These are phyloP conservation scores for Geosmithia flava DNA, from an alignment of 2,329 filamentous ascomycete species.

Conservation along the genomic window DNA sequence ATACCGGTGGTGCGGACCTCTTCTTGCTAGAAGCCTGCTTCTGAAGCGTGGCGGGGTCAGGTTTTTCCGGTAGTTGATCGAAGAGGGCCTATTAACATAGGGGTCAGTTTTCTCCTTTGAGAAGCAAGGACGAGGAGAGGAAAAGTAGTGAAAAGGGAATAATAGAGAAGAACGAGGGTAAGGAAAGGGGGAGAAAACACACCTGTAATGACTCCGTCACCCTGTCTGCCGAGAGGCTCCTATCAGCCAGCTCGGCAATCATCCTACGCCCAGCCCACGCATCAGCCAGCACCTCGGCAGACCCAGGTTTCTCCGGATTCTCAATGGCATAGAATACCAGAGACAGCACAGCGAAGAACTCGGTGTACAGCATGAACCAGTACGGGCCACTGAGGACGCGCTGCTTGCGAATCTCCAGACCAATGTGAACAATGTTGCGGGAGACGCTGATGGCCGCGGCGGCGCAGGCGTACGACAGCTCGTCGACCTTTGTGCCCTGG, in stretches of 20 bases:
- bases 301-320: conserved; percentile 63
- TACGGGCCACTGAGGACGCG: conserved; percentile 68
- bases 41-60: conserved; percentile 37
- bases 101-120: conserved; percentile 2
- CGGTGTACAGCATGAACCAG: conserved; percentile 79
- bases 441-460: conserved; percentile 50
- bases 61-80: conserved; percentile 63
- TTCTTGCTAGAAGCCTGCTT: conserved; percentile 36
- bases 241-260: conserved; percentile 64
- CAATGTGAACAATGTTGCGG: conserved; percentile 68
- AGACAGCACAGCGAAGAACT: conserved; percentile 70
- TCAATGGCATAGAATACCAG: conserved; percentile 71
- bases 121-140: neutral
- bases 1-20: conserved; percentile 32
- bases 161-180: conserved; percentile 4
- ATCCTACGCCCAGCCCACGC: conserved; percentile 76
- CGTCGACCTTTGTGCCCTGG: conserved; percentile 49
- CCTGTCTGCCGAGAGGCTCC: conserved; percentile 79
- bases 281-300: conserved; percentile 72
- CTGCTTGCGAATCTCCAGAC: conserved; percentile 63
- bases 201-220: conserved; percentile 70
- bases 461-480: conserved; percentile 65
- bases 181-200: neutral
- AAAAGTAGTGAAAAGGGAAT: neutral
- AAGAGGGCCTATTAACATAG: conserved; percentile 54